These are phyloP conservation scores for Rutstroemia sp. DNA, from an alignment of 2,329 filamentous ascomycete genomes.

Conservation along the genomic window DNA sequence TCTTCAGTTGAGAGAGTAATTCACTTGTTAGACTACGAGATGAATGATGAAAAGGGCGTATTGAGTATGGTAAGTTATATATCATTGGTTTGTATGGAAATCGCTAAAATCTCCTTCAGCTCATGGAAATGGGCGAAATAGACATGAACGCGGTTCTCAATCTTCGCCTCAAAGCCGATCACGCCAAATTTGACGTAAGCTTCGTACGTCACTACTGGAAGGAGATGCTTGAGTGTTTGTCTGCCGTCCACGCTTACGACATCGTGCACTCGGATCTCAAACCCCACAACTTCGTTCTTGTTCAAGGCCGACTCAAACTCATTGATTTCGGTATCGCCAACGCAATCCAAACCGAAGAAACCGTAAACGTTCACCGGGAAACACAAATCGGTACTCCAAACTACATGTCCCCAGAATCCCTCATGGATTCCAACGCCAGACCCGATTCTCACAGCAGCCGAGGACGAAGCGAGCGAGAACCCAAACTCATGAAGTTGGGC, in stretches of 20 bases:
- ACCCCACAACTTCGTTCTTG: slow-evolving; percentile 92
- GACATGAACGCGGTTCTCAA: slow-evolving; percentile 84
- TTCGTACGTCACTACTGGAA: slow-evolving; percentile 99
- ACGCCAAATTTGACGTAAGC: slow-evolving; percentile 72
- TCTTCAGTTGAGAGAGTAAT: slow-evolving; percentile 85
- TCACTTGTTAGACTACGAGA: slow-evolving; percentile 81
- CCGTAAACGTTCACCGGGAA: slow-evolving; percentile 94
- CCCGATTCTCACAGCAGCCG: slow-evolving; percentile 14
- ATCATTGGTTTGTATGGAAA: background rate
- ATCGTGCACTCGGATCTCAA: slow-evolving; percentile 97
- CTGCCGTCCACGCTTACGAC: slow-evolving; percentile 79
- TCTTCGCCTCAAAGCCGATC: slow-evolving; percentile 61
- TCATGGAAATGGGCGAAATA: slow-evolving; percentile 96
- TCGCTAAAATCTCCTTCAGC: slow-evolving; percentile 37
- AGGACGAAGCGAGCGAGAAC: slow-evolving; percentile 31
- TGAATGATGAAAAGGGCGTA: slow-evolving; percentile 85
- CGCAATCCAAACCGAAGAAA: slow-evolving; percentile 90
- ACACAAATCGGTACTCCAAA: slow-evolving; percentile 93
- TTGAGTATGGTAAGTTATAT: slow-evolving; percentile 64
- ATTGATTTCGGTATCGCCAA: slow-evolving; percentile 99
- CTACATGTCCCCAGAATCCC: slow-evolving; percentile 95
- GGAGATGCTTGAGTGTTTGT: slow-evolving; percentile 95
- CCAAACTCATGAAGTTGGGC: slow-evolving; percentile 88
- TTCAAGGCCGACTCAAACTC: slow-evolving; percentile 82
- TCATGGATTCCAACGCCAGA: slow-evolving; percentile 73